Percentiles rank a stretch among this genome's conserved stretches.
phyloP scores from a whole-genome alignment of 2,329 filamentous ascomycete genomes.

The Phialemoniopsis sp. region DNA sequence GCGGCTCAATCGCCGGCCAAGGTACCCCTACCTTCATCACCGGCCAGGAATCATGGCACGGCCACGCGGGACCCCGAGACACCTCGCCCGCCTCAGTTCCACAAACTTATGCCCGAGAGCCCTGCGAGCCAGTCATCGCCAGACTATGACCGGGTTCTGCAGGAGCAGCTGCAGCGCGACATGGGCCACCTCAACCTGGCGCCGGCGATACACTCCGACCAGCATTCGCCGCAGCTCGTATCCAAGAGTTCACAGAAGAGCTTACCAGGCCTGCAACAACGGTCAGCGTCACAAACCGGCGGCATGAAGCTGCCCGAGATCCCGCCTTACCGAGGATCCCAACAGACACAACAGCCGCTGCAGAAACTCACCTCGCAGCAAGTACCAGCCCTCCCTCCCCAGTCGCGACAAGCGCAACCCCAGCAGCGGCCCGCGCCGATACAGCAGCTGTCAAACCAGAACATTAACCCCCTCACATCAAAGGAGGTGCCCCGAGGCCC shows the following conservation, averaged over 20 bases:
- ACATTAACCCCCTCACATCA: slow-evolving; percentile 6
- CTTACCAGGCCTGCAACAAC: slow-evolving; percentile 26
- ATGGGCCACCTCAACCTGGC: slow-evolving; percentile 53
- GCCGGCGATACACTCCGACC: slow-evolving; percentile 18
- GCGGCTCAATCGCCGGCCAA: slow-evolving; percentile 50
- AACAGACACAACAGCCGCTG: slow-evolving; percentile 17
- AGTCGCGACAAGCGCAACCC: too few relatives aligned
- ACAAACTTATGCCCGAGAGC: slow-evolving; percentile 41
- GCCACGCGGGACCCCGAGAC: slow-evolving; percentile 31
- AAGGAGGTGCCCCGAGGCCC: slow-evolving; percentile 6
- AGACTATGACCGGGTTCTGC: slow-evolving; percentile 57
- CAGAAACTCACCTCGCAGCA: slow-evolving; percentile 14
- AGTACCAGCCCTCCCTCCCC: background rate
- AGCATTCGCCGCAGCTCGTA: slow-evolving; percentile 8
- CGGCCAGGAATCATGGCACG: slow-evolving; percentile 35
- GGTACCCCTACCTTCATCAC: slow-evolving; percentile 56
- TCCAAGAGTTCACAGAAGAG: slow-evolving; percentile 26
- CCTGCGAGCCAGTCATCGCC: slow-evolving; percentile 42
- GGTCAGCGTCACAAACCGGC: slow-evolving; percentile 29
- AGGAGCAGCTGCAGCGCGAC: slow-evolving; percentile 60
- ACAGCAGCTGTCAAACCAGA: slow-evolving; percentile 6
- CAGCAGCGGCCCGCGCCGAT: background rate
- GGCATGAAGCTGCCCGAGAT: slow-evolving; percentile 49
- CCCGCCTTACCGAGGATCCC: slow-evolving; percentile 45
- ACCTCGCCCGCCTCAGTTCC: slow-evolving; percentile 36